A percentile compares a stretch with the other conserved stretches of the same genome.
Conservation (phyloP, 2,329 filamentous ascomycete species). For the Alternaria sp. region DNA sequence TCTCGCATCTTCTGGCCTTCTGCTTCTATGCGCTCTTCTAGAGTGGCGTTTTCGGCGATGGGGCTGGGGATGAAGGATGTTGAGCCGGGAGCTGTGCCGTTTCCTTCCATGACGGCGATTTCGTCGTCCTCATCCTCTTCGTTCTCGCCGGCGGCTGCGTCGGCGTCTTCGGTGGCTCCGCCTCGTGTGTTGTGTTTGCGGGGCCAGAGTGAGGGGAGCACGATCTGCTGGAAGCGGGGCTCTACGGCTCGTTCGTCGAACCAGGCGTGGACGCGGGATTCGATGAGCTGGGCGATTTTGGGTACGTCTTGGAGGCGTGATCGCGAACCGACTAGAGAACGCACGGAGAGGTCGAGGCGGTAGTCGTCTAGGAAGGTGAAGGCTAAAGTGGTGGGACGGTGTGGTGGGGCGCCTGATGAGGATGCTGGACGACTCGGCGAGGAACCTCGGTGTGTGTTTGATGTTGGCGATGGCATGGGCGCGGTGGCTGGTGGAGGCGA, state of each 20-base stretch:
- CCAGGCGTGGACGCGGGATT: constrained; percentile 81
- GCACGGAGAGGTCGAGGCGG: constrained; percentile 79
- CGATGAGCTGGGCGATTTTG: constrained; percentile 85
- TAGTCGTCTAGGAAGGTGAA: constrained; percentile 95
- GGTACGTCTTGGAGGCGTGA: constrained; percentile 83
- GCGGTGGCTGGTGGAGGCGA: constrained; percentile 29
- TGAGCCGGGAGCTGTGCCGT: constrained; percentile 9
- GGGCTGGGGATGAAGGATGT: constrained; percentile 13
- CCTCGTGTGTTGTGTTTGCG: constrained; percentile 82
- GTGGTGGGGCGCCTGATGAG: constrained; percentile 27
- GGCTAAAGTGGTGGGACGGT: constrained; percentile 79
- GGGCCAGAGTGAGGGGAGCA: constrained; percentile 81
- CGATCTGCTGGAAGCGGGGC: constrained; percentile 85
- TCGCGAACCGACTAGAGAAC: constrained; percentile 79
- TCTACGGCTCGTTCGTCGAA: constrained; percentile 88
- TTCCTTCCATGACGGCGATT: constrained; percentile 17
- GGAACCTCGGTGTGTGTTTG: constrained; percentile 28
- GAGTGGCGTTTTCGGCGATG: constrained; percentile 16
- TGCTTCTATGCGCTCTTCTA: constrained; percentile 43
- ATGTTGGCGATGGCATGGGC: constrained; percentile 52
- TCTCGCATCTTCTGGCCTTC: constrained; percentile 47
- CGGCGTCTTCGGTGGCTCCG: constrained; percentile 62
- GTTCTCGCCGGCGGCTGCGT: constrained; percentile 45
- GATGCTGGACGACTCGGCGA: constrained; percentile 54
- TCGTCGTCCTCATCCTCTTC: constrained; percentile 23